These are phyloP conservation scores for Atalantia buxifolia DNA, from an alignment of 345 rosid genomes.

Conservation along the genomic window DNA sequence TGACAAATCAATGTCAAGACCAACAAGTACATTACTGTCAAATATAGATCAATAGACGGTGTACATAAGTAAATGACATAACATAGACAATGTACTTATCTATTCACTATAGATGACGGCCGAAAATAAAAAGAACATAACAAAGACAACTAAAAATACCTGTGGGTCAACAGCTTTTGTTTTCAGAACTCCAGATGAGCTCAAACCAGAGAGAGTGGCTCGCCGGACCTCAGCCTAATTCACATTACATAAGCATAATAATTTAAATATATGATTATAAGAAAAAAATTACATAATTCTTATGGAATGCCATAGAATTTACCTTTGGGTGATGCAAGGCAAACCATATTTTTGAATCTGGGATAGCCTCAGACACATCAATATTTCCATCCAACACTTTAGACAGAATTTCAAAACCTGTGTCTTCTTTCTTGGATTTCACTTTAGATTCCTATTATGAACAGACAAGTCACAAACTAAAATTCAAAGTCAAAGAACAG, in stretches of 20 bases:
- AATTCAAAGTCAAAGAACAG: conserved; percentile 5
- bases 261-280: conserved; percentile 2
- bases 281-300: conserved; percentile 7
- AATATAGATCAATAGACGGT: background rate
- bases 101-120: background rate
- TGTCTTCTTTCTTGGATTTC: conserved; percentile 48
- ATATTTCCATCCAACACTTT: conserved; percentile 56
- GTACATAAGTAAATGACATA: background rate
- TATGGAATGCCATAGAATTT: conserved; percentile 13
- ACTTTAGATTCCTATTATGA: conserved; percentile 44
- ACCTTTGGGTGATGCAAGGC: conserved; percentile 90
- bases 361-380: conserved; percentile 37
- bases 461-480: conserved; percentile 14
- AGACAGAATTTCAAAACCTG: conserved; percentile 49
- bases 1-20: background rate
- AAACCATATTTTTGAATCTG: conserved; percentile 84
- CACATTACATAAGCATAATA: conserved; percentile 18
- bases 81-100: background rate
- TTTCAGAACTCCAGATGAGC: conserved; percentile 42
- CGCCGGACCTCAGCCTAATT: conserved; percentile 73
- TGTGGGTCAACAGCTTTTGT: conserved; percentile 41
- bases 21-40: background rate
- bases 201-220: conserved; percentile 62
- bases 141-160: conserved; percentile 40
- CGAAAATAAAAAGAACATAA: conserved; percentile 3